These are phyloP conservation scores for Alloteropsis semialata DNA, from an alignment of 176 grass and related monocot genomes.

Conservation along the genomic window DNA sequence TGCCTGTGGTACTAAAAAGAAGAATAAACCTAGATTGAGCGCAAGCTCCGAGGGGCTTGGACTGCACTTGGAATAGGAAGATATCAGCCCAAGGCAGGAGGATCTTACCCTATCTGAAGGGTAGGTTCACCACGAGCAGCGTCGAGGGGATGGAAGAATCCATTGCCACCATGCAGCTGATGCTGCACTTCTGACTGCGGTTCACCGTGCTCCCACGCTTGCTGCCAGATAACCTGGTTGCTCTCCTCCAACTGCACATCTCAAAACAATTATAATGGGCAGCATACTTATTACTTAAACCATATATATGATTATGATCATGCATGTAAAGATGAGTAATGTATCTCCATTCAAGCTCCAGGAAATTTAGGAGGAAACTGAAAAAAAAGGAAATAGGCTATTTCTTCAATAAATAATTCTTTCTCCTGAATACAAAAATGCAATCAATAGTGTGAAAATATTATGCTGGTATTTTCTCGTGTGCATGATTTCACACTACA, in stretches of 20 bases:
- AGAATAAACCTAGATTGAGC: too few species aligned
- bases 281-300: background rate
- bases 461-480: background rate
- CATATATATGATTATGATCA: background rate
- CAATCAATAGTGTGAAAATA: too few species aligned
- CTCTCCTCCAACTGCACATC: slow-evolving; percentile 77
- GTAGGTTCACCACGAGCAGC: slow-evolving; percentile 60
- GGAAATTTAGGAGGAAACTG: background rate
- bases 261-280: background rate
- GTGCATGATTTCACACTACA: background rate
- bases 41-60: too few species aligned
- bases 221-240: slow-evolving; percentile 52
- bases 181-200: slow-evolving; percentile 40
- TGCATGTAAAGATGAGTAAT: background rate
- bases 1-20: too few species aligned
- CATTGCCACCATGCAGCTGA: slow-evolving; percentile 46
- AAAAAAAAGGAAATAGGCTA: background rate
- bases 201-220: slow-evolving; percentile 70
- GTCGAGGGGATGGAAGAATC: slow-evolving; percentile 74
- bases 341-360: background rate
- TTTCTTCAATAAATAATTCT: background rate
- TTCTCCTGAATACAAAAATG: too few species aligned
- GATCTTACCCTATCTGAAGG: slow-evolving; percentile 78
- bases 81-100: background rate
- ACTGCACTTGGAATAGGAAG: too few species aligned